phyloP scores from a whole-genome alignment of 192 early-diverging fungal genomes.

The Entophlyctis luteolus region DNA sequence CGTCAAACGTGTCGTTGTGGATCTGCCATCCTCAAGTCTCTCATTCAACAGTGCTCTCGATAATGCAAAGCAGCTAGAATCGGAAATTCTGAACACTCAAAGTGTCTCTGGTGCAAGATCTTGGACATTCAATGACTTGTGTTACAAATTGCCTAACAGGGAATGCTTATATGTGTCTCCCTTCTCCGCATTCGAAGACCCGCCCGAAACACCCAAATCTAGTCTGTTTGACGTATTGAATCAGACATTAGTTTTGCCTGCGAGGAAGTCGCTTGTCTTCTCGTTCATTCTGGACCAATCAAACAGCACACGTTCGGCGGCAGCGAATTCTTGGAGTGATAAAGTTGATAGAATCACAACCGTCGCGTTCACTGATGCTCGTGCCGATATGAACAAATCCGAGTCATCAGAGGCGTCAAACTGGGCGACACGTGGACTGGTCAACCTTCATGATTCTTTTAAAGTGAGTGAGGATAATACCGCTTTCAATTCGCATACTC shows the following conservation, averaged over 20 bases:
- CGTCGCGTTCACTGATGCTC: too few relatives aligned
- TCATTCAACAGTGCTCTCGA: conserved; percentile 4
- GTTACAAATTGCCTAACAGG: conserved; percentile 5
- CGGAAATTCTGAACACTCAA: conserved; percentile 5
- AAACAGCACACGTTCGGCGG: neutral
- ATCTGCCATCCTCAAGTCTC: conserved; percentile 4
- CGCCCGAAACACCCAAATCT: too few relatives aligned
- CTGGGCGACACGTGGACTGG: too few relatives aligned
- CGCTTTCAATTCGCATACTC: too few relatives aligned
- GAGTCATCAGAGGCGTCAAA: too few relatives aligned
- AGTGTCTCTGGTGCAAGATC: neutral
- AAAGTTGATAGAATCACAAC: conserved; percentile 1
- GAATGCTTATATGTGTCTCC: conserved; percentile 17
- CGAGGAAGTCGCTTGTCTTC: conserved; percentile 16
- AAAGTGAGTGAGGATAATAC: too few relatives aligned
- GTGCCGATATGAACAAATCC: too few relatives aligned
- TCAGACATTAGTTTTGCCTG: neutral
- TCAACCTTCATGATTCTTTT: too few relatives aligned
- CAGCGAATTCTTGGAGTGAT: conserved; percentile 15
- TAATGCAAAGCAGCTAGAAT: neutral
- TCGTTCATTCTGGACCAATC: conserved; percentile 26
- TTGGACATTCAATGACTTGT: neutral
- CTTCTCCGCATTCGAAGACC: neutral
- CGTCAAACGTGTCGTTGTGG: conserved; percentile 3
- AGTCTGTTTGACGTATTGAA: conserved; percentile 4